Evolutionary conservation across 495 filamentous ascomycete species (phyloP).

Genomic region (Penicillium paxilli): DNA sequence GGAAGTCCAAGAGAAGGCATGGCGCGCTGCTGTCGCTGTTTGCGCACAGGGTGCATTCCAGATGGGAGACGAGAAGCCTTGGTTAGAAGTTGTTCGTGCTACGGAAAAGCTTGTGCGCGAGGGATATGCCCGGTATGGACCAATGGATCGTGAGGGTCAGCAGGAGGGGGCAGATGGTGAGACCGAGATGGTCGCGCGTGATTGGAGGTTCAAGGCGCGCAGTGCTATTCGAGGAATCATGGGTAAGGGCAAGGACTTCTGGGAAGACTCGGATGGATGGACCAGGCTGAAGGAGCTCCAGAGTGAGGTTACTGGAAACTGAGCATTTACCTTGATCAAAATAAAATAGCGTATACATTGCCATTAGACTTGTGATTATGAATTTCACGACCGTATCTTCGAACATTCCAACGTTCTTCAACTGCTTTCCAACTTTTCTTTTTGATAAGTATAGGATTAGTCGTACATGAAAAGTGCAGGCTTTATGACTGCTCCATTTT

Average conservation of each 20-base stretch:
- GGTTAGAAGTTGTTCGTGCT: conserved; percentile 48
- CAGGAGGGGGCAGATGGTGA: conserved; percentile 25
- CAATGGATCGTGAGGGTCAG: conserved; percentile 38
- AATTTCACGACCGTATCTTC: not conserved
- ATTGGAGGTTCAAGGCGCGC: conserved; percentile 87
- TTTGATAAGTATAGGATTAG: too few relatives aligned
- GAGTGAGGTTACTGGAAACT: conserved; percentile 39
- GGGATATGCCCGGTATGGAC: conserved; percentile 50
- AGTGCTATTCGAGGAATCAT: conserved; percentile 78
- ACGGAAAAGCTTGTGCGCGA: conserved; percentile 49
- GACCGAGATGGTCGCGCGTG: conserved; percentile 45
- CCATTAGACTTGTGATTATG: not conserved
- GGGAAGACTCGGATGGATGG: conserved; percentile 79
- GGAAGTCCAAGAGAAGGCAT: conserved; percentile 83
- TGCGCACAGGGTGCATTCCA: conserved; percentile 49
- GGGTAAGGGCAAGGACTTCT: conserved; percentile 77
- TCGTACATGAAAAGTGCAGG: too few relatives aligned
- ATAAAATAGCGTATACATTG: not conserved
- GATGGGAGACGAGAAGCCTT: conserved; percentile 49
- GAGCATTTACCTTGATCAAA: conserved; percentile 6
- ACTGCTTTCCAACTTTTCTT: not conserved
- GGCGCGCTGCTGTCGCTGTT: conserved; percentile 64
- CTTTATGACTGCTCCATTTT: too few relatives aligned
- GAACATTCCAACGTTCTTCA: not conserved
- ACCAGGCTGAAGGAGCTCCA: conserved; percentile 55